Base-by-base conservation (phyloP, 2,329 filamentous ascomycete genomes). In the Sporothrix globosa region DNA sequence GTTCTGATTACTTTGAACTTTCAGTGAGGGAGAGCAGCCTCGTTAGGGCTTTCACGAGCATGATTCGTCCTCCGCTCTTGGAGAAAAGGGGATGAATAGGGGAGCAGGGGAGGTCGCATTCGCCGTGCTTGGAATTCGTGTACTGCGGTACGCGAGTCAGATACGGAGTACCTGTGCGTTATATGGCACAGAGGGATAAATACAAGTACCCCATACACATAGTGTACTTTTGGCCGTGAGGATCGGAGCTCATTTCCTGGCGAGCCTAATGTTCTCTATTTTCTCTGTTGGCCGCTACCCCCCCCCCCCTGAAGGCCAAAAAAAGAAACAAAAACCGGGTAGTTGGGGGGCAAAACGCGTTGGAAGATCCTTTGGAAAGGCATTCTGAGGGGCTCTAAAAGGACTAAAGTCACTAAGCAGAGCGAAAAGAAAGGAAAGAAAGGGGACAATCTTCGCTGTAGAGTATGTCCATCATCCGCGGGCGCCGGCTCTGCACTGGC, bases 281-380 rank as follows among this genome's bases (percentile, higher is more conserved):
- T 27, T 46, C 46, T 53, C 39, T 34, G 53, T 54, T 54, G 48
- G 65, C 27, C 46, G 19, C 17, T n/a, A n/a, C n/a, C n/a, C n/a
- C n/a, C 10, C 1, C 27, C 30, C n/a, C 21, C 39, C n/a, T 24
- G 21, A 48, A 24, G 24, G 27, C 34, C 50, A 67, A 53, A 52
- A 61, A 39, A 66, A 66, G 63, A 66, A 66, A 50, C 61, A 65
- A 30, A n/a, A 44, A 27, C 53, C 58, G 24, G 53, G 39, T 19
- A 46, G 14, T 44, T 30, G 17, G 48, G 48, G 17, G 19, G 48
- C 46, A 54, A 53, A 61, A 13, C 34, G 56, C 56, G 39, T 19
- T 2, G 39, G 30, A 39, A 60, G 34, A 30, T 5, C 30, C 5
- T 30, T n/a, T n/a, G n/a, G n/a, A 30, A 30, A 4, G 27, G 1